These are phyloP conservation scores for Cicer yamashitae DNA, from an alignment of 306 rosid species.

Conservation along the genomic window DNA sequence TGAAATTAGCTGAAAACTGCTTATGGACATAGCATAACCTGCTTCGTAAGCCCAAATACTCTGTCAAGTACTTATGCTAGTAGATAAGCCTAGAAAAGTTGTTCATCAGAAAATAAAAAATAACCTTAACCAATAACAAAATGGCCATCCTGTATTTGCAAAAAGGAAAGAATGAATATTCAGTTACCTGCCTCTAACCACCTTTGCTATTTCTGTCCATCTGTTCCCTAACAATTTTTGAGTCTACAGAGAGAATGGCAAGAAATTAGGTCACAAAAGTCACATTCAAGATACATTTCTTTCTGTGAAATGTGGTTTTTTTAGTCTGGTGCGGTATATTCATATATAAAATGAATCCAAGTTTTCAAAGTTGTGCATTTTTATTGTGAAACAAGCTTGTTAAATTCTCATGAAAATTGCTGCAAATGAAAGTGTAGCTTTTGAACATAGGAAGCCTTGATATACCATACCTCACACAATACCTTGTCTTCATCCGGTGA, in stretches of 20 bases:
- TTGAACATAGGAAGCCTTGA: constrained; percentile 32
- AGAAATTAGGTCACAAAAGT: constrained; percentile 39
- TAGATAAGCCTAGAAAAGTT: no score
- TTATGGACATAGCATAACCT: no score
- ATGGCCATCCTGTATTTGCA: constrained; percentile 8
- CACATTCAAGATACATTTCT: constrained; percentile 2
- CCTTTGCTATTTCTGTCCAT: constrained; percentile 99
- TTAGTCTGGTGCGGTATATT: no score
- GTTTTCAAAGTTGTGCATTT: constrained; percentile 29
- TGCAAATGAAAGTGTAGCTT: constrained; percentile 8
- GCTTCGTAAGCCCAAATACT: no score
- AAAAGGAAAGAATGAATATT: constrained; percentile 33
- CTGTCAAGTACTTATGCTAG: no score
- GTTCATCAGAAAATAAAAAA: no score
- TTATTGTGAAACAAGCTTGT: constrained; percentile 22
- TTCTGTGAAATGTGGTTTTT: neutral
- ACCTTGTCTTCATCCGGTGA: constrained; percentile 93
- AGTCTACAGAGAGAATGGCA: constrained; percentile 65
- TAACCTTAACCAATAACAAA: neutral
- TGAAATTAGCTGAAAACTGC: no score
- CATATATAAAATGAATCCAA: neutral
- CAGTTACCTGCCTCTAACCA: constrained; percentile 96
- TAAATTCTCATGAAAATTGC: constrained; percentile 35
- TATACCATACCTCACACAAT: constrained; percentile 80
- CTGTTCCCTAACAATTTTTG: constrained; percentile 90